Base-by-base conservation (phyloP, 2,329 filamentous ascomycete genomes). In the Sordariomycetes sp. region DNA sequence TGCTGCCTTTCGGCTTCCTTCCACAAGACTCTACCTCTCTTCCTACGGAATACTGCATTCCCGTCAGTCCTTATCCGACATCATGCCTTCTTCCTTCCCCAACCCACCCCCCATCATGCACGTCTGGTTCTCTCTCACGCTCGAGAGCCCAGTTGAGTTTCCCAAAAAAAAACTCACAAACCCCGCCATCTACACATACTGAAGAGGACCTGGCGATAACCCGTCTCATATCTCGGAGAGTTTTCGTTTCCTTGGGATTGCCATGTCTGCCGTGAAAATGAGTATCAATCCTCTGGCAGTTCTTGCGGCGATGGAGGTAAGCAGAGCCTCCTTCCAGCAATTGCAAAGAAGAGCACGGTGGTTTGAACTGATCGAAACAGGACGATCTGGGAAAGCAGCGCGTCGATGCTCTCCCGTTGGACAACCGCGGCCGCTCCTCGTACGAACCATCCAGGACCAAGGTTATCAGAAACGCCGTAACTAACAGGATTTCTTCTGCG, bases 271-370 rank as follows among this genome's bases (percentile, higher is more conserved):
- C 13, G 25, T 25, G 20, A 52, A 12, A 68, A 73, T 10, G 75
- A 74, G 83, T 20, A 79, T 79, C 66, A 84, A 87, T 68, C 82
- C 81, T 52, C 20, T 45, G 10, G 72, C 74, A n/a, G 68, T 57
- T 17, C 39, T 15, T 12, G 56, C 51, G 17, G 56, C 56, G 42
- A 57, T 57, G 56, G 39, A 25, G 35, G 56, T 57, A 57, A 57
- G 56, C 52, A 45, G 24, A 7, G 24, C 22, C 39, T 17, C 7
- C 39, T 24, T 20, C 48, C 17, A 56, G 50, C 52, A 58, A 53
- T 2, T 10, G 12, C 36, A 17, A n/a, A 15, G 39, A 45, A n/a
- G n/a, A 45, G 17, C 39, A 6, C 39, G n/a, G 39, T 45, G 39
- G 39, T n/a, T 32, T 45, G n/a, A 45, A 15, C n/a, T 45, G 15